A percentile compares a stretch with the other conserved stretches of the same genome.
Evolutionary conservation across 192 early-diverging fungal genomes (phyloP).

Genomic region (Backusella macrospora): DNA sequence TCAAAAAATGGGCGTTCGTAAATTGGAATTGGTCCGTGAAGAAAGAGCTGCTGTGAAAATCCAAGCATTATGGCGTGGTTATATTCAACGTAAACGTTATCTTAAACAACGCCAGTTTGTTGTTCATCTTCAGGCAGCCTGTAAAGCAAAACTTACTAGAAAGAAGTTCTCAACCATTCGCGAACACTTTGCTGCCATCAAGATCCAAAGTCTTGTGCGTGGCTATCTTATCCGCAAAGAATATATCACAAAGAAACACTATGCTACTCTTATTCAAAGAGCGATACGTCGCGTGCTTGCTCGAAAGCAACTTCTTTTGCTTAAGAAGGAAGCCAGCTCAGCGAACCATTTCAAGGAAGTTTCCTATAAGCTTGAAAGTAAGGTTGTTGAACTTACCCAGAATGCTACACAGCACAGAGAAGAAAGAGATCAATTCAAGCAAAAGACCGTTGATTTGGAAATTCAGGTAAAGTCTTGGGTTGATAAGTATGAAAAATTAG

Average conservation of each 20-base stretch:
- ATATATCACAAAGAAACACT: constrained; percentile 53
- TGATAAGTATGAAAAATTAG: constrained; percentile 74
- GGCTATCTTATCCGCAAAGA: constrained; percentile 62
- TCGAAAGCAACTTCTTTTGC: constrained; percentile 61
- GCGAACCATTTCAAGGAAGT: constrained; percentile 92
- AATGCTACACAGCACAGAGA: constrained; percentile 64
- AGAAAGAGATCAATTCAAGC: constrained; percentile 65
- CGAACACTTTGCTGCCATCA: constrained; percentile 68
- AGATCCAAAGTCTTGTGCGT: constrained; percentile 77
- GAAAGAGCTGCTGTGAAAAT: constrained; percentile 72
- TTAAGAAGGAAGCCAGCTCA: constrained; percentile 85
- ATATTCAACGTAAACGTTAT: constrained; percentile 57
- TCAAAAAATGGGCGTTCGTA: constrained; percentile 57
- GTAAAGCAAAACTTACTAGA: constrained; percentile 71
- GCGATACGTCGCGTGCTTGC: constrained; percentile 77
- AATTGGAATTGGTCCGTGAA: constrained; percentile 57
- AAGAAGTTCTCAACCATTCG: constrained; percentile 56
- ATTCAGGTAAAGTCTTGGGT: constrained; percentile 64
- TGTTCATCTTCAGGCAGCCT: constrained; percentile 64
- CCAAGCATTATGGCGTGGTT: constrained; percentile 75
- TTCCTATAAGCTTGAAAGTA: constrained; percentile 92
- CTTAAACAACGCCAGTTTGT: constrained; percentile 50
- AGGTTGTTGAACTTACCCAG: constrained; percentile 95
- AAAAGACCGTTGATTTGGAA: constrained; percentile 66
- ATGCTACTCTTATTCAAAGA: constrained; percentile 80